These are phyloP conservation scores for Penicillium expansum DNA, from an alignment of 2,329 filamentous ascomycete species.

Conservation along the genomic window DNA sequence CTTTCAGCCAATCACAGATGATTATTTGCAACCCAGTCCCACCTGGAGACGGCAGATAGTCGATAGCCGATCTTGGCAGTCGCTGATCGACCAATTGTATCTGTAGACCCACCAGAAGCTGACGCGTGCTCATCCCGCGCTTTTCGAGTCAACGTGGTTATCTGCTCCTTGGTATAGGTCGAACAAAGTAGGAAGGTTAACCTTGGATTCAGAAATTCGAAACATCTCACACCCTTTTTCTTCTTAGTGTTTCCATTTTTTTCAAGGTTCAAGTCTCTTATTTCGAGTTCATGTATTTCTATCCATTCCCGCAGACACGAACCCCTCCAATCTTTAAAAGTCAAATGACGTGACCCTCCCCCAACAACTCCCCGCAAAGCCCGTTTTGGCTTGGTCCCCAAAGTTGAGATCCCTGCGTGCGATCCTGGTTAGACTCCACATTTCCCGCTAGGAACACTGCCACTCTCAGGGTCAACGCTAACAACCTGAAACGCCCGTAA, in stretches of 20 bases:
- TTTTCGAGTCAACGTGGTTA: slow-evolving; percentile 19
- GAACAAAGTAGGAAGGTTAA: slow-evolving; percentile 7
- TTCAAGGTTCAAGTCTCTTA: neutral
- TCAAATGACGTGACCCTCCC: slow-evolving; percentile 18
- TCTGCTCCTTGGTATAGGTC: neutral
- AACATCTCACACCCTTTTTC: neutral
- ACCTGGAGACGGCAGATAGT: slow-evolving; percentile 37
- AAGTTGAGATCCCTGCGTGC: slow-evolving; percentile 30
- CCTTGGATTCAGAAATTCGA: neutral
- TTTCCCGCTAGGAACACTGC: slow-evolving; percentile 26
- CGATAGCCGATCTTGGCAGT: slow-evolving; percentile 40
- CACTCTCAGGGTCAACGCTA: slow-evolving; percentile 34
- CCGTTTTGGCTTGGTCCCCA: slow-evolving; percentile 21
- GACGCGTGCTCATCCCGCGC: slow-evolving; percentile 35
- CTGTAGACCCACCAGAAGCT: slow-evolving; percentile 25
- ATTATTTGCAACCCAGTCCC: slow-evolving; percentile 1
- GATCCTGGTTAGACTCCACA: slow-evolving; percentile 29
- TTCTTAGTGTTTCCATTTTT: too few relatives aligned
- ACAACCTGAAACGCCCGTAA: slow-evolving; percentile 31
- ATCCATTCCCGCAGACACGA: neutral
- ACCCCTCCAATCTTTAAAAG: neutral
- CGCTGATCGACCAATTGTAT: slow-evolving; percentile 31
- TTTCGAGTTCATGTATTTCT: neutral
- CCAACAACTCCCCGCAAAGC: slow-evolving; percentile 27
- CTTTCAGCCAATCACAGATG: neutral